These are phyloP conservation scores for Aspergillus cejpii DNA, from an alignment of 2,329 filamentous ascomycete genomes.

Conservation along the genomic window DNA sequence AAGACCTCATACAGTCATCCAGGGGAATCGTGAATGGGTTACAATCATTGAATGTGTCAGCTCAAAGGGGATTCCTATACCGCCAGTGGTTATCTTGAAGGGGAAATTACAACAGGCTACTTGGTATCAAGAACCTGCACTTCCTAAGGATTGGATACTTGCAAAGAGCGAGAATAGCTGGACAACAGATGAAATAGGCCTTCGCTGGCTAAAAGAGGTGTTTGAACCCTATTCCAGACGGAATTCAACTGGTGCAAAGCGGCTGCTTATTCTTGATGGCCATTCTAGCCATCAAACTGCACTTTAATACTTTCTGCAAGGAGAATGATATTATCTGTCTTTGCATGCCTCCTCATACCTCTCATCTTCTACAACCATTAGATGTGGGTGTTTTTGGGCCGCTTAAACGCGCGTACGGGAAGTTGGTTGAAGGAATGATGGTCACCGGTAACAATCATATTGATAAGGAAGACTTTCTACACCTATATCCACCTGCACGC, in stretches of 20 bases:
- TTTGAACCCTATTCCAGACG: constrained; percentile 27
- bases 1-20: constrained; percentile 3
- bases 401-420: constrained; percentile 30
- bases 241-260: constrained; percentile 23
- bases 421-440: constrained; percentile 18
- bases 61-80: constrained; percentile 5
- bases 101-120: constrained; percentile 3
- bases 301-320: constrained; percentile 34
- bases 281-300: constrained; percentile 31
- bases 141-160: constrained; percentile 5
- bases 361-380: constrained; percentile 37
- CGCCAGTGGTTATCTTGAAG: constrained; percentile 12
- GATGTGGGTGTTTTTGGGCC: constrained; percentile 35
- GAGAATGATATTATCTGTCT: constrained; percentile 35
- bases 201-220: constrained; percentile 31
- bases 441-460: constrained; percentile 26
- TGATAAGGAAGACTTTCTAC: constrained; percentile 9
- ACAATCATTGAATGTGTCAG: constrained; percentile 14
- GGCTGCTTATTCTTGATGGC: constrained; percentile 36
- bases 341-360: constrained; percentile 33
- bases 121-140: constrained; percentile 8
- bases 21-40: constrained; percentile 14
- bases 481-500: constrained; percentile 3
- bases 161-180: constrained; percentile 28
- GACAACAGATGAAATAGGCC: constrained; percentile 31